These are phyloP conservation scores for Astraeus odoratus DNA, from an alignment of 768 basidiomycete genomes.

Conservation along the genomic window DNA sequence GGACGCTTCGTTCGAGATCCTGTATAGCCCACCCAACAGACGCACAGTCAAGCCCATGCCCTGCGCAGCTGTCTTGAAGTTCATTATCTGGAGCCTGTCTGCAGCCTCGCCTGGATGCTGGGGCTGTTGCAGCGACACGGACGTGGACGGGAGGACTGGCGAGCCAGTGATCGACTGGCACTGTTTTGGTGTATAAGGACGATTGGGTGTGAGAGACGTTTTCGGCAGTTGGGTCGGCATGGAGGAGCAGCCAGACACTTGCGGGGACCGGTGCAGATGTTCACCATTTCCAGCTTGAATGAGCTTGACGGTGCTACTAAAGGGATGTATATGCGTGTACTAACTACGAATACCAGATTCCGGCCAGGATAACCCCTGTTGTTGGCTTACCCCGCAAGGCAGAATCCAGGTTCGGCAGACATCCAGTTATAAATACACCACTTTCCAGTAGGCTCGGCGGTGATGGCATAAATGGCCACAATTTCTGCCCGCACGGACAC, in stretches of 20 bases:
- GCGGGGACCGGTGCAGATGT: slow-evolving; percentile 38
- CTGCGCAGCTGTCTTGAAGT: slow-evolving; percentile 68
- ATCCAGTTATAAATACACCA: no score
- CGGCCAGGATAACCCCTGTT: no score
- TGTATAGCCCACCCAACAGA: slow-evolving; percentile 72
- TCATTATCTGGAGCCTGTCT: slow-evolving; percentile 62
- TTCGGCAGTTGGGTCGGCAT: slow-evolving; percentile 28
- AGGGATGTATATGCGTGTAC: no score
- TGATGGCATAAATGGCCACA: no score
- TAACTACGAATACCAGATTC: no score
- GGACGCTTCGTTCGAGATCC: slow-evolving; percentile 47
- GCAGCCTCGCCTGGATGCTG: slow-evolving; percentile 53
- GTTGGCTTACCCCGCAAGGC: no score
- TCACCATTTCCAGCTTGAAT: no score
- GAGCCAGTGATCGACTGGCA: slow-evolving; percentile 43
- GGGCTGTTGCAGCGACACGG: slow-evolving; percentile 34
- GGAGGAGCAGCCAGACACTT: slow-evolving; percentile 44
- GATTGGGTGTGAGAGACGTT: neutral
- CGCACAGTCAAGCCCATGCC: slow-evolving; percentile 55
- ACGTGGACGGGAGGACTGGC: slow-evolving; percentile 34
- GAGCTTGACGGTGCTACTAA: no score
- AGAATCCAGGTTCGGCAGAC: no score
- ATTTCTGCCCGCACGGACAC: no score
- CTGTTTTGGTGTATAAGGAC: slow-evolving; percentile 67
- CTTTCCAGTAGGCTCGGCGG: no score